Evolutionary conservation across 495 filamentous ascomycete species (phyloP).

Genomic region (Penicillium lividum): DNA sequence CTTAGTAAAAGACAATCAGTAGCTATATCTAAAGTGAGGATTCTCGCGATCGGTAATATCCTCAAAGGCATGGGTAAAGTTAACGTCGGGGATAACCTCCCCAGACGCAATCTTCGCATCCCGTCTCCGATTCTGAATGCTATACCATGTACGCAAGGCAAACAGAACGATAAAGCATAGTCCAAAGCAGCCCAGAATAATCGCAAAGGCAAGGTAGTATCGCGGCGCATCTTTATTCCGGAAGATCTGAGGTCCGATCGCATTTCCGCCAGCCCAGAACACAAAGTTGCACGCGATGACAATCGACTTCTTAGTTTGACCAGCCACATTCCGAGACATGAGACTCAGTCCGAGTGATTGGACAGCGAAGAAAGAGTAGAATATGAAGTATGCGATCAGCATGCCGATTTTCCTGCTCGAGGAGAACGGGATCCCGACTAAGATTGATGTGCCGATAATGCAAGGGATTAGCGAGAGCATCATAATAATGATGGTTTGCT

Average conservation of each 20-base stretch:
- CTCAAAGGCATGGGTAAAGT: constrained; percentile 40
- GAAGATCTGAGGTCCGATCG: constrained; percentile 49
- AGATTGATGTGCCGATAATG: constrained; percentile 25
- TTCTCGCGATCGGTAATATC: constrained; percentile 49
- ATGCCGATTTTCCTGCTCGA: constrained; percentile 46
- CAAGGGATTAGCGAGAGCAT: constrained; percentile 60
- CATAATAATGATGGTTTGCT: constrained; percentile 65
- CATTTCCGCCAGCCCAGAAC: constrained; percentile 43
- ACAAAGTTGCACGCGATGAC: constrained; percentile 45
- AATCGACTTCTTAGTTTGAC: constrained; percentile 64
- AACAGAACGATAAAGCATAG: constrained; percentile 30
- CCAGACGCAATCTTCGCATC: constrained; percentile 31
- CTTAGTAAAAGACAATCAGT: not conserved
- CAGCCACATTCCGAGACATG: constrained; percentile 63
- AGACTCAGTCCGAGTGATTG: constrained; percentile 55
- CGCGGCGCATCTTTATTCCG: constrained; percentile 32
- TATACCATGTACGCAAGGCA: constrained; percentile 33
- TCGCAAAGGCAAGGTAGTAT: constrained; percentile 41
- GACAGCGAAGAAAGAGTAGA: constrained; percentile 54
- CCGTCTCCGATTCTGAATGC: constrained; percentile 34
- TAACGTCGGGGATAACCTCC: constrained; percentile 25
- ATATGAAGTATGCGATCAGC: constrained; percentile 62
- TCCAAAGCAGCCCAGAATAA: constrained; percentile 37
- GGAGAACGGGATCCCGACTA: constrained; percentile 22
- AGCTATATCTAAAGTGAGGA: constrained; percentile 39